These are phyloP conservation scores for Claviceps pazoutovae DNA, from an alignment of 2,329 filamentous ascomycete genomes.

Conservation along the genomic window DNA sequence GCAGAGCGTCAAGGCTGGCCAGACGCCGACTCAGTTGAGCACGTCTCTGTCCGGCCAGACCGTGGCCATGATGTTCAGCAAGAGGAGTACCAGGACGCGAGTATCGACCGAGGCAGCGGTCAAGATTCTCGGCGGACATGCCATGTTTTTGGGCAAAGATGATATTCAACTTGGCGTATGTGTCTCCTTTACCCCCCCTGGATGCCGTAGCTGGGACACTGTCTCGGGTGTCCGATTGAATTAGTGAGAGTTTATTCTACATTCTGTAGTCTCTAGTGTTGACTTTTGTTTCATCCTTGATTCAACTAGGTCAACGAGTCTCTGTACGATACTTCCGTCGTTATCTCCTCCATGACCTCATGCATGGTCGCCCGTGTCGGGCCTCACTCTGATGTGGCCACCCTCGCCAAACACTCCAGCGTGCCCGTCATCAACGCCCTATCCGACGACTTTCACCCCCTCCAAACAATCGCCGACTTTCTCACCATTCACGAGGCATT, in stretches of 20 bases:
- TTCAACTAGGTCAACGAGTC: slow-evolving; percentile 69
- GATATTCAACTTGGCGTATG: slow-evolving; percentile 87
- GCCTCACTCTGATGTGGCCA: slow-evolving; percentile 59
- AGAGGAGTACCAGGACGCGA: slow-evolving; percentile 83
- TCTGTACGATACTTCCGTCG: slow-evolving; percentile 77
- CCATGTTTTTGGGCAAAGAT: slow-evolving; percentile 92
- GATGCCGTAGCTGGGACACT: background rate
- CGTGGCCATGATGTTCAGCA: slow-evolving; percentile 93
- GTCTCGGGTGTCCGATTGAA: background rate
- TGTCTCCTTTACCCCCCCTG: slow-evolving; percentile 6
- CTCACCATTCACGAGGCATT: slow-evolving; percentile 77
- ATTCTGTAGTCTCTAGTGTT: background rate
- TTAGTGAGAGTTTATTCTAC: background rate
- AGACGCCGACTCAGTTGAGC: slow-evolving; percentile 39
- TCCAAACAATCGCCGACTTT: slow-evolving; percentile 90
- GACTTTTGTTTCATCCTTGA: background rate
- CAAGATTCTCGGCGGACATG: slow-evolving; percentile 74
- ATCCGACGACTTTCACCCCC: slow-evolving; percentile 81
- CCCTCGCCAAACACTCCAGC: slow-evolving; percentile 55
- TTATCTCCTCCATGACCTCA: slow-evolving; percentile 88
- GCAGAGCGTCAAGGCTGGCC: slow-evolving; percentile 55
- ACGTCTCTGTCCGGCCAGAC: slow-evolving; percentile 59
- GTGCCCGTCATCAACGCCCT: slow-evolving; percentile 81
- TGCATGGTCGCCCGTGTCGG: slow-evolving; percentile 71
- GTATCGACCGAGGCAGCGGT: slow-evolving; percentile 89